Percentiles rank a stretch among this genome's conserved stretches.
Evolutionary conservation across 768 basidiomycete species (phyloP).

Genomic region (Suillus alpinus): DNA sequence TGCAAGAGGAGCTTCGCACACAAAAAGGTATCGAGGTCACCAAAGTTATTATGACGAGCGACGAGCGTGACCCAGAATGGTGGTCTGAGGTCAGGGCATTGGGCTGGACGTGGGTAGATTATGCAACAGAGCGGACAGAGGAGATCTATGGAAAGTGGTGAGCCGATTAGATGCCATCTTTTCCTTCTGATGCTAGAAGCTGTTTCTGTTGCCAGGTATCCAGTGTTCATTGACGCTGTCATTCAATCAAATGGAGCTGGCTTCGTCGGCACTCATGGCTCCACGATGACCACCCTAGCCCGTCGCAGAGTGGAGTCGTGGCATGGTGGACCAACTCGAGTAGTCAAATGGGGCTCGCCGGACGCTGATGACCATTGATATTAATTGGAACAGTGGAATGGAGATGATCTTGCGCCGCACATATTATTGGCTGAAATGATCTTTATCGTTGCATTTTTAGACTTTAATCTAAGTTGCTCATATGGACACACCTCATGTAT

Average conservation of each 20-base stretch:
- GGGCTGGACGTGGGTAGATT: conserved; percentile 55
- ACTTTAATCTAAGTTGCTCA: background rate
- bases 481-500: background rate
- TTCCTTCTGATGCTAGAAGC: background rate
- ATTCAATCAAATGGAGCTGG: conserved; percentile 66
- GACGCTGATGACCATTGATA: conserved; percentile 54
- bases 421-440: background rate
- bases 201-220: conserved; percentile 49
- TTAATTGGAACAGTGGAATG: background rate
- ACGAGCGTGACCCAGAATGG: conserved; percentile 56
- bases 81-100: conserved; percentile 48
- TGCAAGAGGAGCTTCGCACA: conserved; percentile 45
- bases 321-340: conserved; percentile 51
- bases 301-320: conserved; percentile 66
- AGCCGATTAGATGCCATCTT: conserved; percentile 12
- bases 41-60: conserved; percentile 63
- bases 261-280: conserved; percentile 69
- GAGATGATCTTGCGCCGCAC: background rate
- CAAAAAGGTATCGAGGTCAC: conserved; percentile 45
- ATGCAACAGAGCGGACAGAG: conserved; percentile 39
- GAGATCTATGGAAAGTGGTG: conserved; percentile 51
- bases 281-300: conserved; percentile 70
- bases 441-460: conserved; percentile 1
- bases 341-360: conserved; percentile 57
- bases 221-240: conserved; percentile 69